Evolutionary conservation across 2,329 filamentous ascomycete genomes (phyloP), one percentile per base, ranked within the genome.

Genomic region (Aspergillus fumigatus): DNA sequence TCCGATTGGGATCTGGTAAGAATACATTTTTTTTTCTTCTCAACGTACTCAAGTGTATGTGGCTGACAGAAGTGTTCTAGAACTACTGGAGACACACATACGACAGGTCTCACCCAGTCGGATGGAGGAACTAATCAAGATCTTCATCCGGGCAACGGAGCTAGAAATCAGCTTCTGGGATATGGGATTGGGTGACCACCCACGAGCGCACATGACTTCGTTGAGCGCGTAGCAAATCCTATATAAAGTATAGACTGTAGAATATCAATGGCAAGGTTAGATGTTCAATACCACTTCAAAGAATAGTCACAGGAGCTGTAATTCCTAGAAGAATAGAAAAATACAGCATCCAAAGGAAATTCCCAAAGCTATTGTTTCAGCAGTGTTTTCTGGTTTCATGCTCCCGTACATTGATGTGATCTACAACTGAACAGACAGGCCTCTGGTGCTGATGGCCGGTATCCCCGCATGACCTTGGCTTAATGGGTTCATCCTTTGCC

Each of bases 61-160:
- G 14, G 52, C 58, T 61, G 43, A 65, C 26, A 49, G 40, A 51
- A 41, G 55, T 49, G 19, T 41, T 25, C 52, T 57, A 89, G 89
- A 84, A 59, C 74, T 95, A 29, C 80, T 97, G 8, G 93, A 97
- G 73, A 83, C 84, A 63, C 82, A 92, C 67, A 86, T 89, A 17
- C 76, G 82, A n/a, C 76, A 85, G 50, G 88, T 93, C 63, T 92
- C 90, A 2, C 85, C 88, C 0, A 79, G 79, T 40, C 81, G 91
- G 47, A 83, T 97, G 56, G 91, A 96, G 65, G 88, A 96, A 69
- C 76, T 97, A 51, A 85, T 93, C 48, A 80, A 84, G 62, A 90
- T 97, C 51, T 97, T 97, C 68, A 84, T 92, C 49, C 88, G 92
- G 64, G 90, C 88, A n/a, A 95, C 91, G 17, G 71, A 89, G 82